These are phyloP conservation scores for Pichia exigua DNA, from an alignment of 805 yeast species.

Conservation along the genomic window DNA sequence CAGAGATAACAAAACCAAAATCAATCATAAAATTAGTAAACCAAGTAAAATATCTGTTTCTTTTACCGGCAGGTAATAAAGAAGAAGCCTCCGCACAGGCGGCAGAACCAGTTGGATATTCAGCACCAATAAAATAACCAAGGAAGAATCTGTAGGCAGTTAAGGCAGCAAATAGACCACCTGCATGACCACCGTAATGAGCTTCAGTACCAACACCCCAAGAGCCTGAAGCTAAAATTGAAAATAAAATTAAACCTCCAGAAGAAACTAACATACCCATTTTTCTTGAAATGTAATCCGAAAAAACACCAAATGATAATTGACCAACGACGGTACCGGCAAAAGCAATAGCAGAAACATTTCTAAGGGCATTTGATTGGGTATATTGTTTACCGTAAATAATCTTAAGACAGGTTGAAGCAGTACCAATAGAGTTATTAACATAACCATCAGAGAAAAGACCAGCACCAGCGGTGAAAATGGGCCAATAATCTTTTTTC, in stretches of 20 bases:
- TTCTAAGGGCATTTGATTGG: slow-evolving; percentile 61
- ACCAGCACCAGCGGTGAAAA: slow-evolving; percentile 85
- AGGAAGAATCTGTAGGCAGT: slow-evolving; percentile 80
- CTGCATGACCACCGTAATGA: slow-evolving; percentile 39
- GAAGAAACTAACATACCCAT: slow-evolving; percentile 78
- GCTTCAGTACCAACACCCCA: slow-evolving; percentile 63
- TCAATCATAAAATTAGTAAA: slow-evolving; percentile 88
- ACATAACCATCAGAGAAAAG: slow-evolving; percentile 90
- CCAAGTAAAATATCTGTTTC: slow-evolving; percentile 85
- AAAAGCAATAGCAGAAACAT: slow-evolving; percentile 81
- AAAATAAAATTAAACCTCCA: slow-evolving; percentile 62
- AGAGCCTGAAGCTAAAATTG: slow-evolving; percentile 73
- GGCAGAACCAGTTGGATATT: slow-evolving; percentile 88
- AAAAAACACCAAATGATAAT: slow-evolving; percentile 67
- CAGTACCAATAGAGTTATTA: slow-evolving; percentile 76
- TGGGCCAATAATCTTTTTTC: slow-evolving; percentile 44
- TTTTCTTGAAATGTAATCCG: slow-evolving; percentile 78
- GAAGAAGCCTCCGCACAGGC: slow-evolving; percentile 90
- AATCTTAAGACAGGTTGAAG: slow-evolving; percentile 55
- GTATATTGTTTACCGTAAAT: slow-evolving; percentile 61
- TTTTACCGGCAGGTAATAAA: slow-evolving; percentile 65
- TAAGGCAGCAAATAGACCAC: slow-evolving; percentile 76
- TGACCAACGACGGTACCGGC: slow-evolving; percentile 90
- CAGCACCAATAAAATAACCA: slow-evolving; percentile 92
- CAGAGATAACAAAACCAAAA: slow-evolving; percentile 70